These are phyloP conservation scores for Citeromyces nyonsensis DNA, from an alignment of 805 yeast genomes.

Conservation along the genomic window DNA sequence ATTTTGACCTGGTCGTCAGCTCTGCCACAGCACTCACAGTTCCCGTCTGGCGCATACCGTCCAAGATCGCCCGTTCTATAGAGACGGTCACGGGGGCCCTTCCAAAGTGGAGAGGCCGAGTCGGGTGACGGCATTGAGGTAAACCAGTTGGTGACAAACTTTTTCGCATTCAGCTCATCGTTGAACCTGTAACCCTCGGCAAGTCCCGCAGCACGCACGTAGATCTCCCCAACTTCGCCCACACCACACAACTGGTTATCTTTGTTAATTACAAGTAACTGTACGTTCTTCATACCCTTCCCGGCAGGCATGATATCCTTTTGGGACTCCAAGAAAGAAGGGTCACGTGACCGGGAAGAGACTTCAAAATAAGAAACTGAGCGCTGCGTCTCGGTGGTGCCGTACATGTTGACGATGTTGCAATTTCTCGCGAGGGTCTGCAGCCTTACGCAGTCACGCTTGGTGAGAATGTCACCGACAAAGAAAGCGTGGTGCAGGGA, in stretches of 20 bases:
- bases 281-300: conserved; percentile 92
- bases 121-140: conserved; percentile 34
- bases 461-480: conserved; percentile 94
- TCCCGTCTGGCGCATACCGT: conserved; percentile 91
- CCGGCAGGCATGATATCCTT: conserved; percentile 99
- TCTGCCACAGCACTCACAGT: conserved; percentile 95
- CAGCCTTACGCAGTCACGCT: conserved; percentile 88
- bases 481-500: conserved; percentile 89
- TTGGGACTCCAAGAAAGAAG: conserved; percentile 62
- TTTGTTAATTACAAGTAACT: conserved; percentile 84
- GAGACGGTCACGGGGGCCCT: conserved; percentile 92
- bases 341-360: conserved; percentile 51
- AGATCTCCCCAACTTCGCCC: conserved; percentile 97
- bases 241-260: conserved; percentile 92
- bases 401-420: conserved; percentile 91
- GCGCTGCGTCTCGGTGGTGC: conserved; percentile 98
- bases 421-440: conserved; percentile 89
- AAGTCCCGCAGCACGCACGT: conserved; percentile 95
- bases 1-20: conserved; percentile 98
- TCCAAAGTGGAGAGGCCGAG: conserved; percentile 44
- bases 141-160: conserved; percentile 88
- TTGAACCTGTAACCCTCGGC: conserved; percentile 93
- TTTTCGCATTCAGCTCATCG: conserved; percentile 77
- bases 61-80: conserved; percentile 98
- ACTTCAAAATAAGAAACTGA: conserved; percentile 93